A percentile compares a stretch with the other conserved stretches of the same genome.
Evolutionary conservation across 805 yeast species (phyloP).

Genomic region (Starmerella kuoi): DNA sequence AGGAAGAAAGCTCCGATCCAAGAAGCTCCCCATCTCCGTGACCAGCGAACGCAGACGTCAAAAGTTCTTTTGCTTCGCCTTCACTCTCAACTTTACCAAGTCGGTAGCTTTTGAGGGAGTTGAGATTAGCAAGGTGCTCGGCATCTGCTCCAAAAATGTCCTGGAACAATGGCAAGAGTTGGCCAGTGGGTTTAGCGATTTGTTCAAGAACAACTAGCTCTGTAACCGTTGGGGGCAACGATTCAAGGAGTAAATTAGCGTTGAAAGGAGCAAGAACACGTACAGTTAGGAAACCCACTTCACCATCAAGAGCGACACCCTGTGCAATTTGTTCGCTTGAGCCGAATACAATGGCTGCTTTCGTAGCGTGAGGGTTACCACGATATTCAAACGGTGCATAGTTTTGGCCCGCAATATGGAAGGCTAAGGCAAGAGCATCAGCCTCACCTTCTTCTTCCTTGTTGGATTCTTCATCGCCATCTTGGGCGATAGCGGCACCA

Average conservation of each 20-base stretch:
- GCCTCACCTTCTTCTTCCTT: neutral
- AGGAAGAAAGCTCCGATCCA: conserved; percentile 5
- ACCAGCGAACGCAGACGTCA: conserved; percentile 3
- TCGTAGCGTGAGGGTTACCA: conserved; percentile 34
- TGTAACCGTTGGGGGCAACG: conserved; percentile 44
- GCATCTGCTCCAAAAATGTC: conserved; percentile 54
- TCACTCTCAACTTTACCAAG: conserved; percentile 36
- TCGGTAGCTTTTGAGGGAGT: conserved; percentile 45
- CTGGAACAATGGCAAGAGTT: conserved; percentile 60
- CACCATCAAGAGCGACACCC: conserved; percentile 30
- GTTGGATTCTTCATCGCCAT: conserved; percentile 4
- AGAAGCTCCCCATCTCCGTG: conserved; percentile 9
- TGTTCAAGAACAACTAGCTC: conserved; percentile 59
- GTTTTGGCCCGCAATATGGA: conserved; percentile 28
- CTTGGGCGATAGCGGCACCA: conserved; percentile 20
- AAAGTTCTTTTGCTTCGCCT: conserved; percentile 29
- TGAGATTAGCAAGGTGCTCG: conserved; percentile 15
- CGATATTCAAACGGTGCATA: conserved; percentile 35
- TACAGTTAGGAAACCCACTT: conserved; percentile 40
- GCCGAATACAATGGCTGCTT: conserved; percentile 55
- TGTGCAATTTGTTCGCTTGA: conserved; percentile 33
- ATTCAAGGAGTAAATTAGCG: conserved; percentile 37
- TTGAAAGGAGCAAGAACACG: conserved; percentile 66
- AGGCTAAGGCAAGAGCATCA: conserved; percentile 23
- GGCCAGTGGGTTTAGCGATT: conserved; percentile 33